Evolutionary conservation across 306 rosid species (phyloP).

Genomic region (Heteromeles arbutifolia): DNA sequence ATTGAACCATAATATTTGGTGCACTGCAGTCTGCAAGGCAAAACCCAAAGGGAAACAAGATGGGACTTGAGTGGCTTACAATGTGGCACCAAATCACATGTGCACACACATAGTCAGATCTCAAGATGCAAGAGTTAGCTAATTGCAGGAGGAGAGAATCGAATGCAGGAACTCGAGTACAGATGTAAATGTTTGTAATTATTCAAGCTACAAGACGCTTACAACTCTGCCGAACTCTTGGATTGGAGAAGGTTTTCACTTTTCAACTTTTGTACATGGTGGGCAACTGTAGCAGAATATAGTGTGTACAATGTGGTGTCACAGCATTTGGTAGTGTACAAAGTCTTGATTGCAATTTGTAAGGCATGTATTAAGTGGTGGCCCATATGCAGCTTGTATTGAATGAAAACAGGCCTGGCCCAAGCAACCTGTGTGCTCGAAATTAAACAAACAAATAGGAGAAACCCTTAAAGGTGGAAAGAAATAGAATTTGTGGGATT

Average conservation of each 20-base stretch:
- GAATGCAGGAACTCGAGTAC: neutral
- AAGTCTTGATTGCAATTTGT: neutral
- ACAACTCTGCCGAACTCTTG: neutral
- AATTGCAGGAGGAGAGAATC: neutral
- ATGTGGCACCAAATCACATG: neutral
- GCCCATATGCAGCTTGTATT: neutral
- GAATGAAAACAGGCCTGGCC: neutral
- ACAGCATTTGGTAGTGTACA: neutral
- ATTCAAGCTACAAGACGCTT: neutral
- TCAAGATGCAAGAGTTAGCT: neutral
- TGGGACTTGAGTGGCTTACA: neutral
- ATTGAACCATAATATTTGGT: neutral
- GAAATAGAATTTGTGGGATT: neutral
- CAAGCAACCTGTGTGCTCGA: neutral
- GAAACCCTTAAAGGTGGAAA: neutral
- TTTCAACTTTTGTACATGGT: neutral
- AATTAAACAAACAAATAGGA: neutral
- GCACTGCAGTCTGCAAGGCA: neutral
- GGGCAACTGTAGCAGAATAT: neutral
- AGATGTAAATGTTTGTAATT: too few relatives aligned
- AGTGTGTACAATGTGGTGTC: neutral
- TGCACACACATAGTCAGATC: neutral
- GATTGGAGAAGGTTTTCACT: neutral
- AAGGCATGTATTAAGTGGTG: neutral
- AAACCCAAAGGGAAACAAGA: neutral